Evolutionary conservation across 805 yeast species (phyloP).

Genomic region (Myxozyma sirexii): DNA sequence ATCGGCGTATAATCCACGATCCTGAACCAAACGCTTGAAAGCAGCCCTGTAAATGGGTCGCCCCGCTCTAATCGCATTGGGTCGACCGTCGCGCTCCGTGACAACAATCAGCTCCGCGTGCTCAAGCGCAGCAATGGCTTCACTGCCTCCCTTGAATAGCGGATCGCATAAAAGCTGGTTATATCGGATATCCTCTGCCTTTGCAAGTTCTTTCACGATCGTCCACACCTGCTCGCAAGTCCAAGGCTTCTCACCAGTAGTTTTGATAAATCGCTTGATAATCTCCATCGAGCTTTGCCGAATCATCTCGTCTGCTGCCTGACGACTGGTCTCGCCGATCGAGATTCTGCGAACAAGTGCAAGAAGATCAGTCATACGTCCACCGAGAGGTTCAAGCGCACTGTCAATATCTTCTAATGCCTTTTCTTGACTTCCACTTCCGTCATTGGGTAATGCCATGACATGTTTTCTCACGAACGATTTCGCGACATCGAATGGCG

Average conservation of each 20-base stretch:
- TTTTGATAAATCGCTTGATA: slow-evolving; percentile 68
- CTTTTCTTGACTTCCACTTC: slow-evolving; percentile 37
- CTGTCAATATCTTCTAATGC: slow-evolving; percentile 50
- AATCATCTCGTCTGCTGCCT: slow-evolving; percentile 78
- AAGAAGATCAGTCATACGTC: slow-evolving; percentile 91
- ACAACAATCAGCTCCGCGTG: slow-evolving; percentile 74
- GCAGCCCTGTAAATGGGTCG: slow-evolving; percentile 85
- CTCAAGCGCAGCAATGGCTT: slow-evolving; percentile 64
- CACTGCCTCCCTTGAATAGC: slow-evolving; percentile 47
- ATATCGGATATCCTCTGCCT: slow-evolving; percentile 43
- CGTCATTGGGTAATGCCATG: slow-evolving; percentile 34
- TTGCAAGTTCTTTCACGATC: slow-evolving; percentile 65
- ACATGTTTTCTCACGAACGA: slow-evolving; percentile 60
- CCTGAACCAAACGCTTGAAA: slow-evolving; percentile 63
- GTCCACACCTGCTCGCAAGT: slow-evolving; percentile 87
- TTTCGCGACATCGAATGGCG: slow-evolving; percentile 68
- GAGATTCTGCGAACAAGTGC: slow-evolving; percentile 83
- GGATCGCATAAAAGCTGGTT: slow-evolving; percentile 42
- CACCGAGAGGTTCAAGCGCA: slow-evolving; percentile 79
- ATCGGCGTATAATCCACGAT: slow-evolving; percentile 56
- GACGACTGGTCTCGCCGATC: slow-evolving; percentile 80
- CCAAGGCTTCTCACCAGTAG: slow-evolving; percentile 51
- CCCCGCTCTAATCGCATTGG: slow-evolving; percentile 70
- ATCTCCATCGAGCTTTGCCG: slow-evolving; percentile 85
- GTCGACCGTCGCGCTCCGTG: slow-evolving; percentile 68